Evolutionary conservation across 75 land plant species (phyloP), one percentile per base, ranked within the genome.

Genomic region (Isoetes taiwanensis): DNA sequence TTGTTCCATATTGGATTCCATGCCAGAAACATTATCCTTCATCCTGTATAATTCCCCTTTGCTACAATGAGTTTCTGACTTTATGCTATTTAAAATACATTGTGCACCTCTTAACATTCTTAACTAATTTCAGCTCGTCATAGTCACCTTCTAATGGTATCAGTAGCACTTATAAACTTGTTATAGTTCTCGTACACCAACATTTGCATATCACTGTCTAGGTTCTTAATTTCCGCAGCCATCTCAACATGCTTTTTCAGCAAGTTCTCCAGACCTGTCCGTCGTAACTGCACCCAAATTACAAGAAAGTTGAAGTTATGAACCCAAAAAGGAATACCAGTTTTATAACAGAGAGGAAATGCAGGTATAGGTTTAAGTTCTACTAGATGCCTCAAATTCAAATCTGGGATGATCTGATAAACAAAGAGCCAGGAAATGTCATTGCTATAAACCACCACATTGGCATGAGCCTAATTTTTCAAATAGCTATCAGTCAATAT

Each of bases 91-190:
- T 10, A 14, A 37, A 37, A 37, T 14, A 37, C 39, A 10, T 37
- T 9, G 39, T 10, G 39, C 9, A 37, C 14, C 14, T 37, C 39
- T 10, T 37, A 37, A 37, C 12, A 37, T 37, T 37, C 12, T 37
- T 9, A 37, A 14, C n/a, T n/a, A n/a, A n/a, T n/a, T n/a, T n/a
- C n/a, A n/a, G n/a, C n/a, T n/a, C n/a, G 11, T 59, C 28, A 23
- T 27, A 1, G 17, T 43, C 52, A 83, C 97, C 94, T 77, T 62
- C 82, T 84, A 53, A 94, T 94, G 4, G 99, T 88, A 19, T 94
- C 96, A 20, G 99, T 94, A 28, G 96, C 99, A 80, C 96, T 84
- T 30, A 84, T 94, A 61, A 94, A 94, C 68, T 94, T 94, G 73
- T 82, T 94, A 73, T 93, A 93, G 42, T 93, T 93, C 66, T 93